Percentiles rank a stretch among this genome's conserved stretches.
phyloP scores from a whole-genome alignment of 2,329 filamentous ascomycete genomes.

The Hymenotorrendiella dingleyae region DNA sequence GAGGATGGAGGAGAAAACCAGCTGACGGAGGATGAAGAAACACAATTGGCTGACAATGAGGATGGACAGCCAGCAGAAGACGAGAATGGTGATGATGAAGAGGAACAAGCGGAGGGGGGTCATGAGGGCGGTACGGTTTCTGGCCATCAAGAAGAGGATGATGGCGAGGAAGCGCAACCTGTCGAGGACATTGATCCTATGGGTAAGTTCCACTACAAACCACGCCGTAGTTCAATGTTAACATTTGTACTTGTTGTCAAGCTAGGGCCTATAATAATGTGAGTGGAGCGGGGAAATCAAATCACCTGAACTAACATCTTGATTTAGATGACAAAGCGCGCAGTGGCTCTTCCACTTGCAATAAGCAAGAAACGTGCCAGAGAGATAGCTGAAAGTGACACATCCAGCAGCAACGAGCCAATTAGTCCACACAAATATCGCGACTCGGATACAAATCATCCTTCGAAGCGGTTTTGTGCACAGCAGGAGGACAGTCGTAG shows the following conservation, averaged over 20 bases:
- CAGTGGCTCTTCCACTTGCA: background rate
- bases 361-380: slow-evolving; percentile 1
- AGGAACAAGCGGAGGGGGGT: background rate
- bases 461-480: background rate
- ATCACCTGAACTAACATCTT: background rate
- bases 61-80: no score
- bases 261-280: background rate
- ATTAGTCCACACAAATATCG: background rate
- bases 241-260: background rate
- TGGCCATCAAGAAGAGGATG: background rate
- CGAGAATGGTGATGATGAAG: no score
- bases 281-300: background rate
- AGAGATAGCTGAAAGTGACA: background rate
- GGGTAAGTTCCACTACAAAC: background rate
- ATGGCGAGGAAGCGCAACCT: background rate
- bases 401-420: slow-evolving; percentile 1
- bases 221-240: background rate
- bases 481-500: background rate
- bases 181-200: background rate
- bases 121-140: background rate
- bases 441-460: background rate
- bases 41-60: background rate
- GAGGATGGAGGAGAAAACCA: no score
- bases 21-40: background rate
- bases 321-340: slow-evolving; percentile 1